Evolutionary conservation across 352 stramenopile species (phyloP).

Genomic region (Phytopythium litorale): DNA sequence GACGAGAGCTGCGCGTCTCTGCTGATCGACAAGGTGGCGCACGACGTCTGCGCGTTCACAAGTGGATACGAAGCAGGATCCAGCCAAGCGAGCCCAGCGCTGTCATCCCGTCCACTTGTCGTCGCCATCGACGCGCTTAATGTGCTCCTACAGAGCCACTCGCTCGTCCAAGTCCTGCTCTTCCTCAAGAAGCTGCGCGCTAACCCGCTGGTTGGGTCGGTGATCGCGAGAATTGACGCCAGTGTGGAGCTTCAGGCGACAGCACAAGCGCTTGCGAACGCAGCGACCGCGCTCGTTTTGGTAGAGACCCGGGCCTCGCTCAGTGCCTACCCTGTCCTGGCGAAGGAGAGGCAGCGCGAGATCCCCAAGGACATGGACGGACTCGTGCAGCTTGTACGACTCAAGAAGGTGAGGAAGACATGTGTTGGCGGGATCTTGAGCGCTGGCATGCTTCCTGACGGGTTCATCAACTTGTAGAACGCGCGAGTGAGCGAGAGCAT

Average conservation of each 20-base stretch:
- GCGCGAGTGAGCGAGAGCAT: constrained; percentile 55
- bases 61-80: not conserved
- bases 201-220: constrained; percentile 30
- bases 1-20: constrained; percentile 1
- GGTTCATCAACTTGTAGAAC: constrained; percentile 33
- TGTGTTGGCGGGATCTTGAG: not conserved
- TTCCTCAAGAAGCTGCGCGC: constrained; percentile 37
- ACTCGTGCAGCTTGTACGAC: constrained; percentile 47
- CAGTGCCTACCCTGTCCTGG: constrained; percentile 45
- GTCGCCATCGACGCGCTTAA: constrained; percentile 69
- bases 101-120: constrained; percentile 32
- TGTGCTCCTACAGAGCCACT: constrained; percentile 44
- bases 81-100: not conserved
- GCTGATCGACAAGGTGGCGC: constrained; percentile 24
- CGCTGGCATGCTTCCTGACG: constrained; percentile 2
- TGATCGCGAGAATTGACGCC: constrained; percentile 47
- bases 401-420: constrained; percentile 53
- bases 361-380: constrained; percentile 62
- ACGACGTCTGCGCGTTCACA: constrained; percentile 24
- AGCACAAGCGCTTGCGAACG: constrained; percentile 23
- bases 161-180: constrained; percentile 34
- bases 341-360: constrained; percentile 52
- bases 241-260: constrained; percentile 15
- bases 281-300: constrained; percentile 43
- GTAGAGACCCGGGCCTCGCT: constrained; percentile 62